These are phyloP conservation scores for Yamadazyma olivae DNA, from an alignment of 805 yeast species.

Conservation along the genomic window DNA sequence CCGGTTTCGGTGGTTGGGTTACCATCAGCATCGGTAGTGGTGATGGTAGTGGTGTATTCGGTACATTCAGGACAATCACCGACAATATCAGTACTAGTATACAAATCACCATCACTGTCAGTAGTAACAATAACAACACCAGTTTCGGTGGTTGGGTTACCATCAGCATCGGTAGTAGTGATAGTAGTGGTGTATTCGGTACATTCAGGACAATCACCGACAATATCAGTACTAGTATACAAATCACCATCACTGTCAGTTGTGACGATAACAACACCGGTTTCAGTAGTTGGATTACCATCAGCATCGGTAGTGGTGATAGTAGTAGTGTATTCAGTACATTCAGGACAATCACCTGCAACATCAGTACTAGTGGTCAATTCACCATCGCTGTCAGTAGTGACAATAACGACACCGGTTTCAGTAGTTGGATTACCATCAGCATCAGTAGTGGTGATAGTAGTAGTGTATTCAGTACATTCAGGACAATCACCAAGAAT, in stretches of 20 bases:
- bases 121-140: constrained; percentile 14
- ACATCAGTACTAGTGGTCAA: constrained; percentile 11
- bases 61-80: constrained; percentile 4
- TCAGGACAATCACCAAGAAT: no score
- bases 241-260: constrained; percentile 13
- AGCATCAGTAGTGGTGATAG: no score
- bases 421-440: constrained; percentile 8
- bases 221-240: constrained; percentile 11
- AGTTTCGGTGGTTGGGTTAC: constrained; percentile 11
- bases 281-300: constrained; percentile 10
- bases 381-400: constrained; percentile 16
- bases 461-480: no score
- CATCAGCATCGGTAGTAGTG: constrained; percentile 11
- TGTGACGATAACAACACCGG: constrained; percentile 14
- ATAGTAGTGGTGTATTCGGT: constrained; percentile 15
- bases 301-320: constrained; percentile 10
- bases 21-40: constrained; percentile 2
- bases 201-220: constrained; percentile 7
- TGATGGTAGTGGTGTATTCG: constrained; percentile 2
- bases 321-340: constrained; percentile 14
- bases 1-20: constrained; percentile 1
- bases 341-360: constrained; percentile 7
- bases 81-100: constrained; percentile 9
- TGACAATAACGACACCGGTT: constrained; percentile 14
- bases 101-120: constrained; percentile 9